Conservation (phyloP, 2,329 filamentous ascomycete genomes). For the Exophiala dermatitidis region DNA sequence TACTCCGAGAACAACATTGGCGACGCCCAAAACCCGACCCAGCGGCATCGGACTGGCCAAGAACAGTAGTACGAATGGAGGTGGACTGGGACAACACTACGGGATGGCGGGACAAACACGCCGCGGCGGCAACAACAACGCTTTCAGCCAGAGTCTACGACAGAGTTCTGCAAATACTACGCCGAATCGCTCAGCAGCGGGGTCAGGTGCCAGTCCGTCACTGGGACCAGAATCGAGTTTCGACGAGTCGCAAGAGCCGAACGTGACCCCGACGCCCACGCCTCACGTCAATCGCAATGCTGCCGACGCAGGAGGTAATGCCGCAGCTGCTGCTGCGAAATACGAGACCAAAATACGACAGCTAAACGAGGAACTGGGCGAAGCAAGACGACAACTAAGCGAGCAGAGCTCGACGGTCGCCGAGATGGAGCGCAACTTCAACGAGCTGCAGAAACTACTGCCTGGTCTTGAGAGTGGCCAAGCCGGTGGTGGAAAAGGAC, state of each 20-base stretch:
- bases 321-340: constrained; percentile 22
- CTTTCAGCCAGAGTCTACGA: constrained; percentile 32
- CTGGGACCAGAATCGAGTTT: constrained; percentile 31
- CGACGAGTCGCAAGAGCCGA: constrained; percentile 48
- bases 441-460: constrained; percentile 71
- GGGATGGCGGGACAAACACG: constrained; percentile 41
- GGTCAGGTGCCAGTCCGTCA: constrained; percentile 15
- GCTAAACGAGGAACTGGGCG: constrained; percentile 62
- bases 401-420: constrained; percentile 75
- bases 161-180: constrained; percentile 19
- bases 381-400: constrained; percentile 79
- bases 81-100: constrained; percentile 15
- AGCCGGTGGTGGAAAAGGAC: constrained; percentile 26
- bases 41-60: constrained; percentile 24
- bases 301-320: constrained; percentile 4
- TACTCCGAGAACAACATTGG: constrained; percentile 17
- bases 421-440: constrained; percentile 83
- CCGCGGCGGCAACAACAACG: constrained; percentile 48
- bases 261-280: constrained; percentile 39
- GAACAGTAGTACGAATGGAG: constrained; percentile 47
- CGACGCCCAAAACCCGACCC: constrained; percentile 24
- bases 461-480: constrained; percentile 33
- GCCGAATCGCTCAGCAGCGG: not conserved
- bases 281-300: constrained; percentile 22
- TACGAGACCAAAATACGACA: constrained; percentile 47